These are phyloP conservation scores for Pyrus communis DNA, from an alignment of 306 rosid genomes.

Conservation along the genomic window DNA sequence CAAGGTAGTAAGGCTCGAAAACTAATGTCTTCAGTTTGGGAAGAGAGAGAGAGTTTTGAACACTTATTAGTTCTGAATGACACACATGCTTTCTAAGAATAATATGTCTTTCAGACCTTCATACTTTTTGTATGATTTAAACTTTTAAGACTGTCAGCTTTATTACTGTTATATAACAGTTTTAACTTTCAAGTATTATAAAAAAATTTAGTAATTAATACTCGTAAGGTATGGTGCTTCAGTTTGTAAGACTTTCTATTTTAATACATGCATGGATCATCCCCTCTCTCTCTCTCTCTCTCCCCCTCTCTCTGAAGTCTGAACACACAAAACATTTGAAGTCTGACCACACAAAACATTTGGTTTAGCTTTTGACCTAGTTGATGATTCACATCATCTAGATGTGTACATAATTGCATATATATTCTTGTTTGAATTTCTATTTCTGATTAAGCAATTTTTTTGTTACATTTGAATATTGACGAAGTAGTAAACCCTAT, in stretches of 20 bases:
- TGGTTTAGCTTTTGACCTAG: neutral
- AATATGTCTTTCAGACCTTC: neutral
- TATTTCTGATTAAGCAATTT: too few species aligned
- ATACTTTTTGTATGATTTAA: neutral
- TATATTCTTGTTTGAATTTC: neutral
- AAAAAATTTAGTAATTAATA: too few species aligned
- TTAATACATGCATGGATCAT: neutral
- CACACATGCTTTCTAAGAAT: neutral
- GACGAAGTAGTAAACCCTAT: too few species aligned
- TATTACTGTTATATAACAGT: neutral
- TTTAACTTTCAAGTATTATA: neutral
- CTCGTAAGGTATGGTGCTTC: neutral
- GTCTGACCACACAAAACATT: neutral
- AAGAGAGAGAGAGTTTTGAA: neutral
- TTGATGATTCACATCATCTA: neutral
- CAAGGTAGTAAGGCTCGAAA: neutral
- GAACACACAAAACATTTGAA: neutral
- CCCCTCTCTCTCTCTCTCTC: neutral
- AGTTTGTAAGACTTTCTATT: neutral
- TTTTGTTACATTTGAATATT: too few species aligned
- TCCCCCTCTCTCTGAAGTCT: neutral
- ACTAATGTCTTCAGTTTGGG: neutral
- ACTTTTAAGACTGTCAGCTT: neutral
- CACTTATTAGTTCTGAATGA: neutral
- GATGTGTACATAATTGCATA: neutral